These are phyloP conservation scores for Anthracocystis setariae DNA, from an alignment of 1,284 basidiomycete genomes.

Conservation along the genomic window DNA sequence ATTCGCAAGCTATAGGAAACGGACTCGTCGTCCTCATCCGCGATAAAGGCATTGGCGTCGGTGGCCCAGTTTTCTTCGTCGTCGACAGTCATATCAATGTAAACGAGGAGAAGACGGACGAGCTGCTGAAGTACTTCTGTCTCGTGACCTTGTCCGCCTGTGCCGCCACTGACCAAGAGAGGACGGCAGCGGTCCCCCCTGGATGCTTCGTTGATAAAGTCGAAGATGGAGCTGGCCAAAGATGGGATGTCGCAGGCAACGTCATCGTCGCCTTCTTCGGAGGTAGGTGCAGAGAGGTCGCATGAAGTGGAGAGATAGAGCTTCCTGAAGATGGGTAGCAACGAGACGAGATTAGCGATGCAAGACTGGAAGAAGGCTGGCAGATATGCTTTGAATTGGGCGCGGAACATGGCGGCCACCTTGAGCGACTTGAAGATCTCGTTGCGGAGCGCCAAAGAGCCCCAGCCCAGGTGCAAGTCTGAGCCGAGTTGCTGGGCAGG, in stretches of 20 bases:
- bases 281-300: constrained; percentile 72
- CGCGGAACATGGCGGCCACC: constrained; percentile 56
- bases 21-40: constrained; percentile 92
- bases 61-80: constrained; percentile 93
- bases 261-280: constrained; percentile 78
- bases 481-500: constrained; percentile 24
- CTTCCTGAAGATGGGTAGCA: constrained; percentile 42
- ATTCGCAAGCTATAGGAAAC: constrained; percentile 83
- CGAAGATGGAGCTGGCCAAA: constrained; percentile 80
- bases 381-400: constrained; percentile 52
- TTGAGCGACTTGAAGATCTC: constrained; percentile 62
- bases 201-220: constrained; percentile 77
- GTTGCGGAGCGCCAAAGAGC: constrained; percentile 48
- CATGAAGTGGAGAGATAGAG: constrained; percentile 68
- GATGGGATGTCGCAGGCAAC: constrained; percentile 74
- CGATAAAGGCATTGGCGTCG: constrained; percentile 89
- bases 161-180: constrained; percentile 72
- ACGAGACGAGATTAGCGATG: constrained; percentile 41
- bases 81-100: constrained; percentile 86
- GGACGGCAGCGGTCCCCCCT: constrained; percentile 75
- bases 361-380: constrained; percentile 29
- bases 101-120: constrained; percentile 75
- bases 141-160: constrained; percentile 65
- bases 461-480: constrained; percentile 37
- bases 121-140: constrained; percentile 72